Evolutionary conservation across 2,329 filamentous ascomycete species (phyloP), one percentile per base, ranked within the genome.

Genomic region (Aspergillus ochraceoroseus): DNA sequence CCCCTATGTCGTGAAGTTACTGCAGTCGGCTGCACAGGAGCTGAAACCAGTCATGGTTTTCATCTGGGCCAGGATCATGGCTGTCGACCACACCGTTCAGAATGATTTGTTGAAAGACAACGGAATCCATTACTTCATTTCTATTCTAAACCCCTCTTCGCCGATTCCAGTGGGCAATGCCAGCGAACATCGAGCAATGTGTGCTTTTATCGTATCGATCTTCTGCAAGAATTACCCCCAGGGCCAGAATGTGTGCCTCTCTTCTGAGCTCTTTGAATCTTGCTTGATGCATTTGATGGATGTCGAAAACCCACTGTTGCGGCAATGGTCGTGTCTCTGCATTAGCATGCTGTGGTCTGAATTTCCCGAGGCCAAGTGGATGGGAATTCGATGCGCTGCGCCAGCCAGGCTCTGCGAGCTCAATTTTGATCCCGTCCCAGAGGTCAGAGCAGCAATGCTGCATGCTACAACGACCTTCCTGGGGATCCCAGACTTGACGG

Each of bases 41-140:
- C 70, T 98, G 47, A 96, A 96, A 59, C 90, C 92, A 0, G 89
- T 96, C 45, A 96, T 98, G 92, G 89, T 98, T 4, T 98, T 96
- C 64, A 98, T 98, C 48, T 98, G 92, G 92, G 89, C 92, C 4
- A 80, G 92, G 33, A 87, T 98, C 29, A 79, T 98, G 49, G 92
- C 92, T 5, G 92, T 98, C 4, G 92, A 98, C 58, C 82, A 92
- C 44, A 87, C 86, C 1, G 95, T 92, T 58, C 92, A 98, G 63
- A 82, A 83, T 47, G 92, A 98, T 62, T 72, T 98, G 8, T 80
- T 96, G 54, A 96, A 96, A 66, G 92, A 98, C 60, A 95, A 89
- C 56, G 92, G 92, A 5, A 96, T 95, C 59, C 87, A 87, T 56
- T 98, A 98, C 67, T 98, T 98, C 63, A 88, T 92, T 37, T 83